These are phyloP conservation scores for Diplodia intermedia DNA, from an alignment of 2,329 filamentous ascomycete genomes.

Conservation along the genomic window DNA sequence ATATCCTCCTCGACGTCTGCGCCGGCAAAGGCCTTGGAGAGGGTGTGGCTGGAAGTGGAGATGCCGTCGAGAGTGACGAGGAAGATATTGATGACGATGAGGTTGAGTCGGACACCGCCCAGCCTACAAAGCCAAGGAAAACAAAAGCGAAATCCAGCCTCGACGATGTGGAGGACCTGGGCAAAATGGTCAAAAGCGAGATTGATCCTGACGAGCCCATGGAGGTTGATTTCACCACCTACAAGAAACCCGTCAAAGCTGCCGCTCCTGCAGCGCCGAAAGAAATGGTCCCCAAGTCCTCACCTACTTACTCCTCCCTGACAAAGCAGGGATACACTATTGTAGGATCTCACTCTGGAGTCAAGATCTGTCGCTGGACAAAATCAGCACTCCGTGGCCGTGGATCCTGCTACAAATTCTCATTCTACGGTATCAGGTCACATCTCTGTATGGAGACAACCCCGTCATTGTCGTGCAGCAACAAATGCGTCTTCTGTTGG, in stretches of 20 bases:
- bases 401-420: constrained; percentile 97
- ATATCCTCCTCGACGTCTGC: constrained; percentile 68
- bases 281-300: constrained; percentile 92
- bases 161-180: constrained; percentile 86
- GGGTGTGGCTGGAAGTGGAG: constrained; percentile 80
- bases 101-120: constrained; percentile 39
- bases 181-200: constrained; percentile 60
- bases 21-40: constrained; percentile 63
- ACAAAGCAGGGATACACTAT: constrained; percentile 98
- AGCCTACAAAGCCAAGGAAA: constrained; percentile 46
- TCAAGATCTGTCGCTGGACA: constrained; percentile 98
- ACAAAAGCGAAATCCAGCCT: constrained; percentile 55
- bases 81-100: constrained; percentile 63
- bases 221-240: constrained; percentile 86
- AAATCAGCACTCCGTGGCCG: constrained; percentile 93
- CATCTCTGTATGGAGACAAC: constrained; percentile 99
- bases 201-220: constrained; percentile 58
- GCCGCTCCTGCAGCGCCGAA: constrained; percentile 61
- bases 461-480: constrained; percentile 91
- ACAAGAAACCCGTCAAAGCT: constrained; percentile 59
- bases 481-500: constrained; percentile 99
- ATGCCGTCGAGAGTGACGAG: constrained; percentile 82
- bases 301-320: constrained; percentile 84
- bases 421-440: constrained; percentile 94
- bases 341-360: constrained; percentile 91